phyloP scores from a whole-genome alignment of 345 rosid species.

The Turritis glabra region DNA sequence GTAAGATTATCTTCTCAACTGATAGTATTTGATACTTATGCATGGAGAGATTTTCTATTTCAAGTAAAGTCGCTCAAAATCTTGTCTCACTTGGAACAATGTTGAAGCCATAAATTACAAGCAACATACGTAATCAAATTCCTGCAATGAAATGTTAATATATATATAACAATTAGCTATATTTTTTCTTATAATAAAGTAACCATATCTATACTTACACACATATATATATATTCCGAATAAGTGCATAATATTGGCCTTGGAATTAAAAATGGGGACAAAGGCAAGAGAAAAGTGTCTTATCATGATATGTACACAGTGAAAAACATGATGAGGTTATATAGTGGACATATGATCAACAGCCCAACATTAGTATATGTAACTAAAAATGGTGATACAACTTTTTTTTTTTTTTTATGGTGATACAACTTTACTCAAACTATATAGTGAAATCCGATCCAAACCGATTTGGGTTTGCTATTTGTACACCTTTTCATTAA shows the following conservation, averaged over 20 bases:
- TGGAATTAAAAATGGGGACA: background rate
- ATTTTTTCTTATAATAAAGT: too few relatives aligned
- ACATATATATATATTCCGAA: background rate
- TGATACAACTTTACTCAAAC: background rate
- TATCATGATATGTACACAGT: conserved; percentile 17
- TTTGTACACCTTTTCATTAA: background rate
- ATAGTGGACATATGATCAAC: conserved; percentile 17
- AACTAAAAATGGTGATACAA: background rate
- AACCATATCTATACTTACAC: too few relatives aligned
- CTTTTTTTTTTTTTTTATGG: too few relatives aligned
- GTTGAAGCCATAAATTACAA: background rate
- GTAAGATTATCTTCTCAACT: background rate
- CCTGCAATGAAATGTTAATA: background rate
- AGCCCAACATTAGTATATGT: background rate
- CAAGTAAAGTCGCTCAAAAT: background rate
- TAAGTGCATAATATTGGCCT: background rate
- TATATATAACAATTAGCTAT: too few relatives aligned
- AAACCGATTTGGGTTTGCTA: background rate
- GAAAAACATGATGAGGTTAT: conserved; percentile 5
- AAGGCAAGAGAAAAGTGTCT: conserved; percentile 3
- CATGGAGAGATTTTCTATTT: background rate
- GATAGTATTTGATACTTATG: background rate
- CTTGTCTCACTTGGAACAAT: background rate
- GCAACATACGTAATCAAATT: background rate
- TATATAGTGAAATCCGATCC: background rate